A percentile compares a stretch with the other conserved stretches of the same genome.
phyloP scores from a whole-genome alignment of 1,284 basidiomycete species.

The Schizophyllum commune region DNA sequence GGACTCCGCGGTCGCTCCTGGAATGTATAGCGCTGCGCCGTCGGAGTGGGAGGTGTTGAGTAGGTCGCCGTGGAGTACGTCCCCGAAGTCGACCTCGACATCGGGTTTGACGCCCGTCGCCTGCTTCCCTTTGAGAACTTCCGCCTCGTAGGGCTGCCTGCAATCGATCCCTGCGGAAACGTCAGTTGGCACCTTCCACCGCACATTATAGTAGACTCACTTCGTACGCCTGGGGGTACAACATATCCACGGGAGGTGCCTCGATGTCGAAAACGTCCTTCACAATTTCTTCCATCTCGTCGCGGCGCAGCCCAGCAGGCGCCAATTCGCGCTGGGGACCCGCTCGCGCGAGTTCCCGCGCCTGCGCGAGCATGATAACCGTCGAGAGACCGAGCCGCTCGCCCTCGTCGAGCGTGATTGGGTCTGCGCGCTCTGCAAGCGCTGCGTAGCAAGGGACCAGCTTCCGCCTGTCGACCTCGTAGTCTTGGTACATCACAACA shows the following conservation, averaged over 20 bases:
- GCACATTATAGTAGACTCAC: neutral
- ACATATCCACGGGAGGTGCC: neutral
- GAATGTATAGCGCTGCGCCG: neutral
- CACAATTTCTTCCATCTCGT: constrained; percentile 29
- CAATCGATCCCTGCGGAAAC: neutral
- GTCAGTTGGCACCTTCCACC: neutral
- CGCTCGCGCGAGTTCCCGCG: constrained; percentile 46
- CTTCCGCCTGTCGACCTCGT: constrained; percentile 42
- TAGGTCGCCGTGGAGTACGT: neutral
- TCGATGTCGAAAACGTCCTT: constrained; percentile 31
- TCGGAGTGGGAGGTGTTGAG: neutral
- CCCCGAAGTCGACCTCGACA: neutral
- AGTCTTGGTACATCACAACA: constrained; percentile 49
- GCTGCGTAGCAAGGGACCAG: constrained; percentile 51
- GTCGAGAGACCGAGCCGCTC: constrained; percentile 51
- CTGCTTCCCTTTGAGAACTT: neutral
- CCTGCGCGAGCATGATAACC: constrained; percentile 45
- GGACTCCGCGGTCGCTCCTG: neutral
- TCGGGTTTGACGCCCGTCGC: neutral
- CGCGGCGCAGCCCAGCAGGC: constrained; percentile 23
- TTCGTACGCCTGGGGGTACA: neutral
- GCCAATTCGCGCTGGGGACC: constrained; percentile 31
- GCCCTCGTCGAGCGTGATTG: constrained; percentile 52
- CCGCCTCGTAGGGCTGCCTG: neutral
- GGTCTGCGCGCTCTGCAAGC: constrained; percentile 45